Evolutionary conservation across 1,284 basidiomycete species (phyloP).

Genomic region (Inonotus hispidus): DNA sequence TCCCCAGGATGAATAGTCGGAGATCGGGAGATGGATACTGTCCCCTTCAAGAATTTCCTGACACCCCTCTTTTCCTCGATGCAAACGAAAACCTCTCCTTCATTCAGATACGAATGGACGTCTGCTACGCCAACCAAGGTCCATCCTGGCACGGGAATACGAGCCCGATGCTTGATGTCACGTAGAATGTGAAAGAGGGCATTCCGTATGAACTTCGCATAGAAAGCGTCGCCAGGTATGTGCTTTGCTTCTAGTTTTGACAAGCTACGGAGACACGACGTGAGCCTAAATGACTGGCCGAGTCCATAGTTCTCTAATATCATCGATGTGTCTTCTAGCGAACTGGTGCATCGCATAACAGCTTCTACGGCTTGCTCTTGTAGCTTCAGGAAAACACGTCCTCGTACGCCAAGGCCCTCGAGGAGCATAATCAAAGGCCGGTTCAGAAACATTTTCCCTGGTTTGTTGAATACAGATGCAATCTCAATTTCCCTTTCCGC

Average conservation of each 20-base stretch:
- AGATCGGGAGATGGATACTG: slow-evolving; percentile 45
- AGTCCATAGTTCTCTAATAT: slow-evolving; percentile 43
- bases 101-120: slow-evolving; percentile 43
- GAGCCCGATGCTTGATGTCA: slow-evolving; percentile 59
- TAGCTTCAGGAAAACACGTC: slow-evolving; percentile 46
- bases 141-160: slow-evolving; percentile 62
- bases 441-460: slow-evolving; percentile 56
- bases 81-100: slow-evolving; percentile 55
- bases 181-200: slow-evolving; percentile 58
- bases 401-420: slow-evolving; percentile 47
- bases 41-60: slow-evolving; percentile 48
- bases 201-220: slow-evolving; percentile 45
- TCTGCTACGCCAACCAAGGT: slow-evolving; percentile 69
- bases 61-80: slow-evolving; percentile 36
- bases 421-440: slow-evolving; percentile 68
- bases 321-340: slow-evolving; percentile 39
- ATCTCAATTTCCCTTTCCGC: slow-evolving; percentile 52
- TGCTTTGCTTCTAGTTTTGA: slow-evolving; percentile 30
- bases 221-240: slow-evolving; percentile 39
- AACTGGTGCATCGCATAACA: slow-evolving; percentile 37
- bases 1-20: slow-evolving; percentile 32
- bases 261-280: slow-evolving; percentile 35
- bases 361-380: slow-evolving; percentile 50
- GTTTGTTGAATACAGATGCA: slow-evolving; percentile 55
- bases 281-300: slow-evolving; percentile 35